A percentile compares a stretch with the other conserved stretches of the same genome.
These are phyloP conservation scores for Vitis amurensis DNA, from an alignment of 164 flowering plant species.

Conservation along the genomic window DNA sequence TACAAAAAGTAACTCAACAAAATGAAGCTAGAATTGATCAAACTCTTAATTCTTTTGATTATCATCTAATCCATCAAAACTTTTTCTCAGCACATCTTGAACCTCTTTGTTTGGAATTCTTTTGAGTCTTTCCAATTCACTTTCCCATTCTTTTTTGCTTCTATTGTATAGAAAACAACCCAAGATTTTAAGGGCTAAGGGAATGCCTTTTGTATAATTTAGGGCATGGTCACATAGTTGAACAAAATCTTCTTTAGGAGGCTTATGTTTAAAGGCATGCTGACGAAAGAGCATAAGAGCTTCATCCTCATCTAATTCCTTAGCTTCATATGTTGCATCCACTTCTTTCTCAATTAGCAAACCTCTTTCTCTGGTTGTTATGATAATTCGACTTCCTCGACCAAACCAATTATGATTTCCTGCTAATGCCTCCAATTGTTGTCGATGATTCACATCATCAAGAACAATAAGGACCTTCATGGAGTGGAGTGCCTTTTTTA, in stretches of 20 bases:
- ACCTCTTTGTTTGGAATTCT: slow-evolving; percentile 3
- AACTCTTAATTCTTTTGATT: background rate
- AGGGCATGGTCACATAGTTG: slow-evolving; percentile 1
- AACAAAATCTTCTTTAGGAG: background rate
- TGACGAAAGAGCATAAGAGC: slow-evolving; percentile 14
- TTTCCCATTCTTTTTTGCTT: background rate
- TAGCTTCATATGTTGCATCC: slow-evolving; percentile 1
- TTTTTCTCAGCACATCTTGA: slow-evolving; percentile 5
- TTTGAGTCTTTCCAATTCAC: background rate
- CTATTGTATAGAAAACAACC: slow-evolving; percentile 12
- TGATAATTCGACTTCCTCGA: slow-evolving; percentile 25
- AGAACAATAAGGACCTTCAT: no score
- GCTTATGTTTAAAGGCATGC: slow-evolving; percentile 12
- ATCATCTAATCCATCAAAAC: slow-evolving; percentile 15
- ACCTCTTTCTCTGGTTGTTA: slow-evolving; percentile 15
- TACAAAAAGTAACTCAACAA: no score
- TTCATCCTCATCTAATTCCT: background rate
- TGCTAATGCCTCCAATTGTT: no score
- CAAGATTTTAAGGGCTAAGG: slow-evolving; percentile 20
- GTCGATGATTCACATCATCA: no score
- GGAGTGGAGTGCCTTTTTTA: no score
- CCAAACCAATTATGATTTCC: slow-evolving; percentile 15
- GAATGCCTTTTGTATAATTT: slow-evolving; percentile 18
- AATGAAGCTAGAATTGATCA: no score
- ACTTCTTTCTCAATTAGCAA: slow-evolving; percentile 2